Conservation (phyloP, 352 stramenopile genomes). For the Phytophthora litchii region DNA sequence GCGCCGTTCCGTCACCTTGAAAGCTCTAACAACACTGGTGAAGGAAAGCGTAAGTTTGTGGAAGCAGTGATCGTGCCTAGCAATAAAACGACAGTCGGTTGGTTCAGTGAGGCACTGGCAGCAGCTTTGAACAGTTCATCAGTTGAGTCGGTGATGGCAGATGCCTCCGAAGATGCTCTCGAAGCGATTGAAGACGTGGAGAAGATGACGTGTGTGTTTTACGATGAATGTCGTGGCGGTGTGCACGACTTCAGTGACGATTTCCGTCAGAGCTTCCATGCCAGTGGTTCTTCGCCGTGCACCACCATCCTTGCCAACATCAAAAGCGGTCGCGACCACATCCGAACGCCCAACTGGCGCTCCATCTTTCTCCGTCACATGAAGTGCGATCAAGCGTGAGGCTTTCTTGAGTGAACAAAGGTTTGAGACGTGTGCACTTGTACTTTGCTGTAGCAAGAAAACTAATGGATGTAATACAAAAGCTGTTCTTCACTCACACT, state of each 20-base stretch:
- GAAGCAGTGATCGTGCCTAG: conserved; percentile 72
- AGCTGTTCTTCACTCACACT: conserved; percentile 27
- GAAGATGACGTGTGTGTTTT: conserved; percentile 91
- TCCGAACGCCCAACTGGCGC: conserved; percentile 78
- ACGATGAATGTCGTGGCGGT: conserved; percentile 79
- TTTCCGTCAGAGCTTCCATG: conserved; percentile 77
- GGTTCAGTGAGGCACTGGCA: conserved; percentile 63
- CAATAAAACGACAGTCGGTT: conserved; percentile 38
- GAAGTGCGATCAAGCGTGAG: conserved; percentile 45
- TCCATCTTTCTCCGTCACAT: conserved; percentile 72
- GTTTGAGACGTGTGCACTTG: conserved; percentile 15
- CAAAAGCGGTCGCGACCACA: conserved; percentile 55
- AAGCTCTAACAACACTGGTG: conserved; percentile 12
- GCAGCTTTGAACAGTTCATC: conserved; percentile 48
- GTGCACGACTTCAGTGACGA: conserved; percentile 66
- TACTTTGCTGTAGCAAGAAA: conserved; percentile 27
- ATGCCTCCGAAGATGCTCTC: conserved; percentile 30
- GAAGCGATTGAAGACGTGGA: conserved; percentile 74
- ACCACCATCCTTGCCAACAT: conserved; percentile 63
- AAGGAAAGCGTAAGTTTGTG: conserved; percentile 38
- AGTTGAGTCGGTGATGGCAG: conserved; percentile 28
- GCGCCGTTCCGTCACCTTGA: conserved; percentile 37
- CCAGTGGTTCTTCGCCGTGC: conserved; percentile 63
- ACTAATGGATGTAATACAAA: conserved; percentile 35
- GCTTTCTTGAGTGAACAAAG: background rate